Base-by-base conservation (phyloP, 2,329 filamentous ascomycete genomes). In the Xylogone sp. region DNA sequence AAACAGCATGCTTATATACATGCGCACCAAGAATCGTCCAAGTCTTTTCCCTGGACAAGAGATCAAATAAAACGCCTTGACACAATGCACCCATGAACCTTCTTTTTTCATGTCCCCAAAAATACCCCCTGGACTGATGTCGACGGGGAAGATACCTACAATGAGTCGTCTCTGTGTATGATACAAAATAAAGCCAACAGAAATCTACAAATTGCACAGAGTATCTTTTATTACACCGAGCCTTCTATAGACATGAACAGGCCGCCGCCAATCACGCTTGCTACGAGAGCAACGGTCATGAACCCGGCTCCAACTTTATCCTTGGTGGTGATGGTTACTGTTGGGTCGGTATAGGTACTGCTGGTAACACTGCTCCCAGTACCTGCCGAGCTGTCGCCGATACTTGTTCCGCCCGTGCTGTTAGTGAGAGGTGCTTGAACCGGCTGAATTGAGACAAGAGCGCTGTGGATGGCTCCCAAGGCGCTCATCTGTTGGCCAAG, bases 401-500 rank as follows among this genome's bases (percentile, higher is more conserved):
- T 67, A 56, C 77, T 81, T 5, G 73, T 86, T 21, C 84, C 85
- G 52, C 85, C 85, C 1, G 68, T 80, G 8, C 70, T 62, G n/a
- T 72, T 65, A 12, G 75, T 80, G 34, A 77, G 69, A 0, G 76
- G 75, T 2, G 65, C 62, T 24, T 45, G 29, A 27, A 45, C 72
- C 4, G 74, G 69, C 34, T 73, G 62, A 46, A 86, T 76, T n/a
- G 77, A 78, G 67, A 78, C 67, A 65, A 84, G 73, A 54, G 79
- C 82, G 24, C 76, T 75, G 39, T 88, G 75, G 8, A 87, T 77
- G 9, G 86, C 75, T 57, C 87, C 82, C 65, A 88, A 71, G 2
- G 81, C 83, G 1, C 81, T 76, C 85, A 89, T 88, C 67, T 88
- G 84, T 65, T 88, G 83, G 4, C 86, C 86, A 2, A 88, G 77